Base-by-base conservation (phyloP, 2,329 filamentous ascomycete species). In the Phialophora macrospora region DNA sequence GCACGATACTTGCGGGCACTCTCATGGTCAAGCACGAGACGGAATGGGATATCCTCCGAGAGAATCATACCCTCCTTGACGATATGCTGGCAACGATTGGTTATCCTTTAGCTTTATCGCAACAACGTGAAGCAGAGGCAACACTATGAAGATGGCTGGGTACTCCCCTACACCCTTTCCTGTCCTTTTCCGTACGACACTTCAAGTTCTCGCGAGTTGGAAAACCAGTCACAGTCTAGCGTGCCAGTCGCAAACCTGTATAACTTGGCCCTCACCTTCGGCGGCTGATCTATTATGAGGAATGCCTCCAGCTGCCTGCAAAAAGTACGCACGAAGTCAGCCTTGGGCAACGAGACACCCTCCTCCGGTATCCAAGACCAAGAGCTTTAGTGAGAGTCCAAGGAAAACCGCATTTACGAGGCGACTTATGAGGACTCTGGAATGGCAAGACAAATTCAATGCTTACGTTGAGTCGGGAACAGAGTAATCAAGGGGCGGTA, bases 21-120 rank as follows among this genome's bases (percentile, higher is more conserved):
- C 74, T 87, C 67, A 85, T 87, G 84, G 85, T 87, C 22, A 87
- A 87, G 73, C 76, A 79, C 6, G 76, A 84, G 70, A 77, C 77
- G 8, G 83, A 86, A 71, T 87, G 83, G 83, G 77, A 85, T 66
- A 68, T 76, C 41, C 71, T 87, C 44, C 76, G 77, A 34, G 67
- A 72, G 5, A 75, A 80, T 32, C 77, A 77, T 17, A 74, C 77
- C 32, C 68, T 77, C 28, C 74, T 87, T 44, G 76, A 80, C 55
- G 69, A 72, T 4, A 75, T 85, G 14, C 74, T 87, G 46, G 66
- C 69, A 28, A 71, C 73, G 2, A 75, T 83, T 65, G 81, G 81
- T 2, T 78, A 79, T 54, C 74, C 79, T n/a, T 57, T 59, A 58
- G 55, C 63, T 6, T 56, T 56, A 6, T 64, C 55, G 67, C 38